These are phyloP conservation scores for Phlegmacium glaucopus DNA, from an alignment of 768 basidiomycete species.

Conservation along the genomic window DNA sequence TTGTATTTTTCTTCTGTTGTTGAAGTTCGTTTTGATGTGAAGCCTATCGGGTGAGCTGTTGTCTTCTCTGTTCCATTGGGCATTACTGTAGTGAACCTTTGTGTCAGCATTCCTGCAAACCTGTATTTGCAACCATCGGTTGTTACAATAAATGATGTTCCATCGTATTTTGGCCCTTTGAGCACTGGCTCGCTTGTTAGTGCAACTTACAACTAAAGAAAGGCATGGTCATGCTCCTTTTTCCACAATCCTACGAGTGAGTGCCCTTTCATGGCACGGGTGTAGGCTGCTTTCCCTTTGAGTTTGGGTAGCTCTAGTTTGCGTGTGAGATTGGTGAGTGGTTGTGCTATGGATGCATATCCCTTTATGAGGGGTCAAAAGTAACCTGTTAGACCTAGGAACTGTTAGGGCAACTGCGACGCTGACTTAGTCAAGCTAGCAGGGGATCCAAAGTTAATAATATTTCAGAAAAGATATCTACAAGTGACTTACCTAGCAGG, in stretches of 20 bases:
- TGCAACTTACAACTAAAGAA: too few relatives aligned
- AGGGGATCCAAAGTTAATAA: too few relatives aligned
- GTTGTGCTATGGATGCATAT: constrained; percentile 26
- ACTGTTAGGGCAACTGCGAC: too few relatives aligned
- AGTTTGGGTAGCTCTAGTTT: constrained; percentile 24
- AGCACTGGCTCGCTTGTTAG: constrained; percentile 28
- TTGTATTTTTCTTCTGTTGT: constrained; percentile 26
- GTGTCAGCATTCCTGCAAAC: constrained; percentile 29
- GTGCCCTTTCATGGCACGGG: too few relatives aligned
- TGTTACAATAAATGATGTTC: constrained; percentile 28
- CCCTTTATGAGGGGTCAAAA: constrained; percentile 29
- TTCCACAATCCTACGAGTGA: too few relatives aligned
- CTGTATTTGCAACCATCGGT: constrained; percentile 30
- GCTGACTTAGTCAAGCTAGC: too few relatives aligned
- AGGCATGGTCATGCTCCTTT: too few relatives aligned
- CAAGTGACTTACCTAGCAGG: too few relatives aligned
- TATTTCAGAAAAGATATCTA: too few relatives aligned
- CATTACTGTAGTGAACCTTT: constrained; percentile 13
- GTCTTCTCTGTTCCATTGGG: constrained; percentile 14
- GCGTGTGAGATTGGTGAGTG: constrained; percentile 23
- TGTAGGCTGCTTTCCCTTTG: too few relatives aligned
- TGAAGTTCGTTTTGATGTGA: constrained; percentile 31
- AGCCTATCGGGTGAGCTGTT: constrained; percentile 25
- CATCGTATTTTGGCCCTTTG: constrained; percentile 23
- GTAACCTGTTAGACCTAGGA: constrained; percentile 29